These are phyloP conservation scores for Claviceps quebecensis DNA, from an alignment of 2,329 filamentous ascomycete species.

Conservation along the genomic window DNA sequence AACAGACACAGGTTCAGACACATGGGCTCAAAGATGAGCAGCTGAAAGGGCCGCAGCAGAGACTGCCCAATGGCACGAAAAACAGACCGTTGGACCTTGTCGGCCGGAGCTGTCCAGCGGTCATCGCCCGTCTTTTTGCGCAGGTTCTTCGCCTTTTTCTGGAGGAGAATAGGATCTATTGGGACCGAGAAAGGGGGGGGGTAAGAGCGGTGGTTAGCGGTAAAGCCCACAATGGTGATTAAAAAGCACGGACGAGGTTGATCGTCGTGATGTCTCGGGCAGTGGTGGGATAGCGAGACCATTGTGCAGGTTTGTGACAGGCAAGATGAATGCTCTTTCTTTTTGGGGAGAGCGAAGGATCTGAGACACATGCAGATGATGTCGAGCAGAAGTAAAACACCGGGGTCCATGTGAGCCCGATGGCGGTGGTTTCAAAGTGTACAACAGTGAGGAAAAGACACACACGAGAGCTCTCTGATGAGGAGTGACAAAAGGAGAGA, in stretches of 20 bases:
- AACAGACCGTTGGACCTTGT: conserved; percentile 58
- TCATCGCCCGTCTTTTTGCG: conserved; percentile 66
- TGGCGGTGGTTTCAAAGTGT: background rate
- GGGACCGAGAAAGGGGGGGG: background rate
- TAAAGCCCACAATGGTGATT: background rate
- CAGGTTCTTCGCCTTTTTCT: conserved; percentile 54
- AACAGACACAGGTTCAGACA: conserved; percentile 68
- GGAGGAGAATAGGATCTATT: conserved; percentile 52
- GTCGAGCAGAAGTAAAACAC: background rate
- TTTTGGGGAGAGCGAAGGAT: background rate
- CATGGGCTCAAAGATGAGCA: conserved; percentile 76
- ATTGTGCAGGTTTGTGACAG: background rate
- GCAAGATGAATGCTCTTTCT: background rate
- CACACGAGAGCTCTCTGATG: background rate
- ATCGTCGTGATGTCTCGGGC: background rate
- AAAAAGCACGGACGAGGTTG: background rate
- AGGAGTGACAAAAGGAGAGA: background rate
- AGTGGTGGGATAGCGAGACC: background rate
- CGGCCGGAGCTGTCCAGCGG: conserved; percentile 62
- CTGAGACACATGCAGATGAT: background rate
- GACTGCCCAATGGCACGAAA: conserved; percentile 42
- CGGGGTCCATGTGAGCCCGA: background rate
- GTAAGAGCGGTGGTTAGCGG: background rate
- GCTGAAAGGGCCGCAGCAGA: conserved; percentile 58
- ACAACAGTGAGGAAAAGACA: background rate